Evolutionary conservation across 148 eudicot species (phyloP).

Genomic region (Tetragonia tetragonoides): DNA sequence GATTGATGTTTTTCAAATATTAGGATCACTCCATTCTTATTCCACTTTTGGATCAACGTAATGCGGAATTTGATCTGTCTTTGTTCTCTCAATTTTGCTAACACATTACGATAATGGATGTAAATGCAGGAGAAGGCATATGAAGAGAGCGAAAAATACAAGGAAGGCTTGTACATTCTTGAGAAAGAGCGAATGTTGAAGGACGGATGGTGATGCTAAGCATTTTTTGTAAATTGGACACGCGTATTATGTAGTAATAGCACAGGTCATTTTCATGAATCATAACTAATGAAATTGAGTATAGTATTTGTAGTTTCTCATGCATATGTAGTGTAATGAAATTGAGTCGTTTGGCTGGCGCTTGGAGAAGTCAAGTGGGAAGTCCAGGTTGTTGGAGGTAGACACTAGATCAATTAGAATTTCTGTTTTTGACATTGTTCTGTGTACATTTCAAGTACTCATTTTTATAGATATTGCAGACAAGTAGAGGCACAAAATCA

Average conservation of each 20-base stretch:
- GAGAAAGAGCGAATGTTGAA: slow-evolving; percentile 23
- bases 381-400: no score
- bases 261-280: background rate
- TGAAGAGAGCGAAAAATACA: slow-evolving; percentile 23
- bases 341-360: background rate
- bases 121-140: slow-evolving; percentile 25
- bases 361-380: background rate
- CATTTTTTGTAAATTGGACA: background rate
- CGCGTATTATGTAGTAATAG: background rate
- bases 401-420: background rate
- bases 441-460: no score
- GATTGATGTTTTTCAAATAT: background rate
- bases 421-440: no score
- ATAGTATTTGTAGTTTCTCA: background rate
- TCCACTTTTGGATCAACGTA: background rate
- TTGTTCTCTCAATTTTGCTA: background rate
- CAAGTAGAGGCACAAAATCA: no score
- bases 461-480: no score
- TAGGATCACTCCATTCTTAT: background rate
- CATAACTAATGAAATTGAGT: background rate
- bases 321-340: background rate
- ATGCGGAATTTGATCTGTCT: background rate
- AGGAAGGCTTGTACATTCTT: slow-evolving; percentile 25
- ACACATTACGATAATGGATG: background rate
- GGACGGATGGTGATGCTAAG: slow-evolving; percentile 18